Conservation (phyloP, 306 rosid species). For the Prunus davidiana region DNA sequence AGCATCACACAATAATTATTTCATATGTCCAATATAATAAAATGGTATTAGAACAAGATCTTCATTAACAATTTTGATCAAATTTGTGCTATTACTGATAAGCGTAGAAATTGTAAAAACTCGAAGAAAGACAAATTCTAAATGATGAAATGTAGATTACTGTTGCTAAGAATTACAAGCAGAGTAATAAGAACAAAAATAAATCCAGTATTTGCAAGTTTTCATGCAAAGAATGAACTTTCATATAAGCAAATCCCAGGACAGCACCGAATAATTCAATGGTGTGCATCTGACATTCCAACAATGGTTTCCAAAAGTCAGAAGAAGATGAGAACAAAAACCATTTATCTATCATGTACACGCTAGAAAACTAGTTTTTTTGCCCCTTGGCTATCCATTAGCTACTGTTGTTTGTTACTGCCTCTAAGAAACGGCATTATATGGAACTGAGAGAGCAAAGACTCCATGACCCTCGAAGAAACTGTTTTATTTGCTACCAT, state of each 20-base stretch:
- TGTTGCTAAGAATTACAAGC: too few species aligned
- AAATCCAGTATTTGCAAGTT: background rate
- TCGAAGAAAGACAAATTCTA: background rate
- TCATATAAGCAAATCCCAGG: background rate
- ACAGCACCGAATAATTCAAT: background rate
- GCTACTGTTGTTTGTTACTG: conserved; percentile 27
- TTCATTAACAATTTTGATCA: background rate
- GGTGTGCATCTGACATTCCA: background rate
- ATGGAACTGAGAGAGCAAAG: conserved; percentile 47
- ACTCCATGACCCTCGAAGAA: conserved; percentile 32
- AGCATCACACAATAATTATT: background rate
- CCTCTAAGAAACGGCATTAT: conserved; percentile 35
- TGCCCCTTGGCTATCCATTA: conserved; percentile 17
- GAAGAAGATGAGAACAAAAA: background rate
- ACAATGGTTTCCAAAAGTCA: background rate
- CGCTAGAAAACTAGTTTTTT: background rate
- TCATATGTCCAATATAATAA: background rate
- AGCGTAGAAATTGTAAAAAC: too few species aligned
- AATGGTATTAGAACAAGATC: background rate
- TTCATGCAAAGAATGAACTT: background rate
- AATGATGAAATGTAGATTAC: too few species aligned
- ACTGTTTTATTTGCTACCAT: conserved; percentile 27
- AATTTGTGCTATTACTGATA: background rate
- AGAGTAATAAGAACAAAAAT: background rate
- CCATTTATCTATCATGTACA: background rate